These are phyloP conservation scores for Primulina huaijiensis DNA, from an alignment of 257 asterid genomes.

Conservation along the genomic window DNA sequence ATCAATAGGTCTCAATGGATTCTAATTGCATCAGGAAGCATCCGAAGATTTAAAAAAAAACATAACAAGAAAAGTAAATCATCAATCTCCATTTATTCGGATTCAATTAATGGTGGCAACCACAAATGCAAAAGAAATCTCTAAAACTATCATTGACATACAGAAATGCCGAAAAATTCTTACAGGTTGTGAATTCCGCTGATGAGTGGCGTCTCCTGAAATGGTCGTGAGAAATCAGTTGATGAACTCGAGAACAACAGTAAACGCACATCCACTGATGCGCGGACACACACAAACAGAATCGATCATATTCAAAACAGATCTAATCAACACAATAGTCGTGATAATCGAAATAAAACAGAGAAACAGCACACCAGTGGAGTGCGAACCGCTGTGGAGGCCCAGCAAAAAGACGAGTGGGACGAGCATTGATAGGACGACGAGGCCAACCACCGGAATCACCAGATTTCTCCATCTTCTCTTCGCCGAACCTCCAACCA, in stretches of 20 bases:
- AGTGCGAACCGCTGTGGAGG: conserved; percentile 65
- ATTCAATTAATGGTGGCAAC: not conserved
- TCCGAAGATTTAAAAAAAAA: conserved; percentile 12
- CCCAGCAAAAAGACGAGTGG: conserved; percentile 86
- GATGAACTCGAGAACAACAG: conserved; percentile 14
- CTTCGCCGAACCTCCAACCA: conserved; percentile 59
- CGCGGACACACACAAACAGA: not conserved
- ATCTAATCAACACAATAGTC: not conserved
- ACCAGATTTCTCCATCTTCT: conserved; percentile 81
- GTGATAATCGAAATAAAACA: conserved; percentile 1
- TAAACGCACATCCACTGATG: conserved; percentile 1
- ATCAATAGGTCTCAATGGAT: conserved; percentile 35
- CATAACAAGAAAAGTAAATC: not conserved
- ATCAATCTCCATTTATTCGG: conserved; percentile 20
- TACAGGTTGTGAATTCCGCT: conserved; percentile 57
- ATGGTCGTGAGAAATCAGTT: conserved; percentile 20
- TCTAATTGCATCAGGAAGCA: conserved; percentile 39
- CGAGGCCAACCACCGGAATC: conserved; percentile 74
- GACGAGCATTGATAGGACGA: conserved; percentile 87
- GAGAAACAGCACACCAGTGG: conserved; percentile 41
- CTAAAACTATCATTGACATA: not conserved
- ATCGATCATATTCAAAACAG: not conserved
- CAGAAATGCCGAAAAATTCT: conserved; percentile 32
- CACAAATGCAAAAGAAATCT: conserved; percentile 12
- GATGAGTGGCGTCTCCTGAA: conserved; percentile 65